Evolutionary conservation across 1,284 basidiomycete genomes (phyloP), one percentile per base, ranked within the genome.

Genomic region (Papiliotrema flavescens): DNA sequence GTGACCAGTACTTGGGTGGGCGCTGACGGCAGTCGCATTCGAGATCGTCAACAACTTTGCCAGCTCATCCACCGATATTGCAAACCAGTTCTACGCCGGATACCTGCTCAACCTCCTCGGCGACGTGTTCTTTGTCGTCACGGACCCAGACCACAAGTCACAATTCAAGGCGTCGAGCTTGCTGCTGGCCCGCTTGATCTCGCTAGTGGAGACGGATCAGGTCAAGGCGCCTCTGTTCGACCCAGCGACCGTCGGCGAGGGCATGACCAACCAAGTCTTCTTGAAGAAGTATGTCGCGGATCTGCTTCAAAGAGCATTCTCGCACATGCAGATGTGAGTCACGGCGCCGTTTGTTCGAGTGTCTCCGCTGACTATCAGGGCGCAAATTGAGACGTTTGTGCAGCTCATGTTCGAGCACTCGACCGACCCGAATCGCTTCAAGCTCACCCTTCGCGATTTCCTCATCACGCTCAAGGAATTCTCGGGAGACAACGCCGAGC

Each of bases 1-100:
- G 15, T 4, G 47, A 9, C 22, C 26, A 15, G 5, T 36, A 13
- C 15, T 34, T 9, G 7, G 3, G 34, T 26, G 20, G 1, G 13
- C 24, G 51, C 55, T 61, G 51, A 60, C 51, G 28, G 15, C 47
- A 92, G 94, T 98, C 74, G 92, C 89, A 62, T 79, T 94, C 65
- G 95, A 98, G 78, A 85, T 98, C 47, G 84, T 98, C 71, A 92
- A 96, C 81, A 98, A 98, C 79, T 95, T 99, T 70, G 87, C 92
- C 6, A 80, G 80, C 50, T 87, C 91, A 22, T 88, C 94, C 47
- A 81, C 85, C 3, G 78, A 82, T 11, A 89, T 93, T 45, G 83
- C 86, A 63, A 89, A 86, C 65, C 85, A 83, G 13, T 89, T 92
- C 81, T 91, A 90, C 83, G 86, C 88, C 76, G 88, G 90, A 76